Evolutionary conservation across 495 filamentous ascomycete species (phyloP).

Genomic region (Hyaloscypha finlandica): DNA sequence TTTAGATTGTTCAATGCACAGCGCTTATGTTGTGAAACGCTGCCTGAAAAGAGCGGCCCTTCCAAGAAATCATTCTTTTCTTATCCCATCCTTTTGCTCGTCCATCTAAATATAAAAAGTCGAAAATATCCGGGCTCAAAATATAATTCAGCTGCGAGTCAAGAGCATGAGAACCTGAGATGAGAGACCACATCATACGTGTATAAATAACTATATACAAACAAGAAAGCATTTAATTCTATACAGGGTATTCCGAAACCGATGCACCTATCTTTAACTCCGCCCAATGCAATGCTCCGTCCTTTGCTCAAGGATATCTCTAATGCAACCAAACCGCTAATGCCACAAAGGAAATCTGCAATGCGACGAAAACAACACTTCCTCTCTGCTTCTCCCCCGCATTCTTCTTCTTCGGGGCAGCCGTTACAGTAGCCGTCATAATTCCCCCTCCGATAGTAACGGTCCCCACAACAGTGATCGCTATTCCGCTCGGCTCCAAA

Average conservation of each 20-base stretch:
- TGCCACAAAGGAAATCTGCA: conserved; percentile 7
- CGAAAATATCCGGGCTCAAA: background rate
- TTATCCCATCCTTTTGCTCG: background rate
- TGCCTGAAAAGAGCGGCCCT: background rate
- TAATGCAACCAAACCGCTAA: conserved; percentile 11
- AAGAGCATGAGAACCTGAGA: background rate
- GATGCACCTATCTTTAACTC: conserved; percentile 8
- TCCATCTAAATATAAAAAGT: background rate
- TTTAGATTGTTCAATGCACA: no score
- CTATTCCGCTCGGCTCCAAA: conserved; percentile 24
- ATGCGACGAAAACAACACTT: background rate
- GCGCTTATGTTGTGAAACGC: no score
- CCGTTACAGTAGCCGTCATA: conserved; percentile 11
- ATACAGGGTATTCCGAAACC: background rate
- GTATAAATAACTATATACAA: background rate
- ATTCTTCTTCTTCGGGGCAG: conserved; percentile 17
- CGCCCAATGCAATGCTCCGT: conserved; percentile 8
- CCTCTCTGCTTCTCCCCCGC: background rate
- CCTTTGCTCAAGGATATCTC: background rate
- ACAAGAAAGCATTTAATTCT: background rate
- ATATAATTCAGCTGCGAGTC: background rate
- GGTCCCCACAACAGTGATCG: conserved; percentile 25
- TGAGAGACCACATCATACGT: background rate
- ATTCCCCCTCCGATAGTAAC: conserved; percentile 24
- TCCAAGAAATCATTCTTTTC: background rate